Base-by-base conservation (phyloP, 108 stramenopile genomes). In the Epipyxis sp. region DNA sequence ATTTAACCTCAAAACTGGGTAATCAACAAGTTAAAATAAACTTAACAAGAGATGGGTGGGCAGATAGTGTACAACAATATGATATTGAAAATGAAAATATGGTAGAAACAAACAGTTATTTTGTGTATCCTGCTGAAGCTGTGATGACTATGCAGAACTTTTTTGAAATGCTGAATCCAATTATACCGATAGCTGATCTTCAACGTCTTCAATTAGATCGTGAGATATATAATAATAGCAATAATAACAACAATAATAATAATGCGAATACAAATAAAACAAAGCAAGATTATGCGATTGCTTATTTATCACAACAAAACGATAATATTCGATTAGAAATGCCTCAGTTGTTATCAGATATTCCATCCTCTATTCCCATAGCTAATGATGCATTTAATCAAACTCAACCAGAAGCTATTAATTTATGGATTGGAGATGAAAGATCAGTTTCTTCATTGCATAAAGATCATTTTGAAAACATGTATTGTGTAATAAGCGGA, bases 401-500 rank as follows among this genome's bases (percentile, higher is more conserved):
- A 0, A 84, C 88, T 69, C 13, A 20, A 6, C 93, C 93, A 0
- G 95, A 97, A 69, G 97, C 97, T 1, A 80, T 94, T 1, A 97
- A 97, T 82, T 67, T 97, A 40, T 97, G 97, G 97, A 91, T 97
- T 46, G 97, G 97, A 0, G 91, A 95, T 79, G 91, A 92, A 61
- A 78, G 84, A 30, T 87, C 94, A 0, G 84, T 91, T 30, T 96
- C 97, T 1, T 86, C 91, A n/a, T 86, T 92, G 87, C 97, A 97
- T 86, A 94, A 94, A 79, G 97, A 97, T 82, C 93, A 90, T 76
- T 97, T 94, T 59, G 95, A 97, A 74, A 97, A 97, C 82, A 82
- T 97, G 59, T 95, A 94, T 76, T 90, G 87, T 76, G 94, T 95
- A 10, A 78, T 91, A 25, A 88, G 88, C 61, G 97, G 97, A 10